Base-by-base conservation (phyloP, 139 green algal genomes). In the Pleodorina starrii region DNA sequence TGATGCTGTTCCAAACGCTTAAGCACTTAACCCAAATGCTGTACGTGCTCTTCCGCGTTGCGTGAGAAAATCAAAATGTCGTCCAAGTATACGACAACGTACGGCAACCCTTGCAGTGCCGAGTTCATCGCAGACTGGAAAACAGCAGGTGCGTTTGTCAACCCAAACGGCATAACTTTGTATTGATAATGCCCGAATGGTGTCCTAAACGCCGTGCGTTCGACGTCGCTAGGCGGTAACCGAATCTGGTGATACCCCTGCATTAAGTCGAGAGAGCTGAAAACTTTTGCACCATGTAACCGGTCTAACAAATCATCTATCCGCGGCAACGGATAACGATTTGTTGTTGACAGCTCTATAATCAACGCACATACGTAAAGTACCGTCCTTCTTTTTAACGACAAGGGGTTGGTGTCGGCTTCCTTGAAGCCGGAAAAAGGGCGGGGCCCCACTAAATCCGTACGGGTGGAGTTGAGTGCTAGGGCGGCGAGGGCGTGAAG, bases 21-120 rank as follows among this genome's bases (percentile, higher is more conserved):
- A n/a, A n/a, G n/a, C n/a, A n/a, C n/a, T n/a, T n/a, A n/a, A n/a
- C n/a, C n/a, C n/a, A n/a, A n/a, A n/a, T n/a, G n/a, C n/a, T n/a
- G n/a, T n/a, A n/a, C n/a, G n/a, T n/a, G n/a, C n/a, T n/a, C n/a
- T n/a, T n/a, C n/a, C n/a, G n/a, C n/a, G n/a, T 83, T 81, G 5
- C 92, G 46, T 21, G 81, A 92, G 73, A 90, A 96, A 1, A 96
- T 69, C 4, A 96, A 54, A 23, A 96, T 93, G 79, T 97, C 95
- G 90, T 96, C 93, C 1, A 97, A 63, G 78, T 96, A 97, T n/a
- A n/a, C n/a, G n/a, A n/a, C n/a, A n/a, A n/a, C n/a, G n/a, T n/a
- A n/a, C n/a, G n/a, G n/a, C n/a, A n/a, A n/a, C n/a, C n/a, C n/a
- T n/a, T n/a, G n/a, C n/a, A n/a, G n/a, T n/a, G n/a, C n/a, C n/a